Evolutionary conservation across 495 filamentous ascomycete genomes (phyloP).

Genomic region (Trichoderma reesei): DNA sequence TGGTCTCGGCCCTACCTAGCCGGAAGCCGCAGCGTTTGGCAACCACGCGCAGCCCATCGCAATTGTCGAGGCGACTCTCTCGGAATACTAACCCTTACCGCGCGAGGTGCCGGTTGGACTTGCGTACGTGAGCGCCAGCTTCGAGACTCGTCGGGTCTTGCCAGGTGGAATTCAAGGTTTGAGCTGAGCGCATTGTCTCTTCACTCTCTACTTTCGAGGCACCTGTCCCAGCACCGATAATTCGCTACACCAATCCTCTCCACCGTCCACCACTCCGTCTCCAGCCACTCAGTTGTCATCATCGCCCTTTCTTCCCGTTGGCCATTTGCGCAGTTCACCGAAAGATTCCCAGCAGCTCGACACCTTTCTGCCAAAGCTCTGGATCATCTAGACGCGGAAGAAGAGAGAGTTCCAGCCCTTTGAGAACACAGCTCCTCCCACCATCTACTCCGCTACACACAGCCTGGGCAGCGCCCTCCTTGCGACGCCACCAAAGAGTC

Average conservation of each 20-base stretch:
- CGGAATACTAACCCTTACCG: not conserved
- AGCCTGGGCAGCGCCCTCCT: slow-evolving; percentile 3
- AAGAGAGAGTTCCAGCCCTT: slow-evolving; percentile 10
- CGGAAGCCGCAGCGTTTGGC: not conserved
- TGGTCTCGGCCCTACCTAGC: not conserved
- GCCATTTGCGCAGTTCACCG: slow-evolving; percentile 2
- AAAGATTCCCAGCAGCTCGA: slow-evolving; percentile 4
- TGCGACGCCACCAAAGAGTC: slow-evolving; percentile 3
- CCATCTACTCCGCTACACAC: slow-evolving; percentile 6
- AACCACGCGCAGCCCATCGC: not conserved
- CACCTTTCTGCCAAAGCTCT: slow-evolving; percentile 6
- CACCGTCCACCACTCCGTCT: slow-evolving; percentile 10
- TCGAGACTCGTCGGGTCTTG: not conserved
- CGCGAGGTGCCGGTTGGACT: not conserved
- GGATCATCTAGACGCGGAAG: slow-evolving; percentile 9
- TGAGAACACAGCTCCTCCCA: slow-evolving; percentile 8
- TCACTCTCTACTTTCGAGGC: slow-evolving; percentile 11
- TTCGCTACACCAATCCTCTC: slow-evolving; percentile 5
- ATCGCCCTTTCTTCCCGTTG: slow-evolving; percentile 12
- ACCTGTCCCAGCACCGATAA: slow-evolving; percentile 11
- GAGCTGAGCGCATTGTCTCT: slow-evolving; percentile 10
- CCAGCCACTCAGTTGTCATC: slow-evolving; percentile 12
- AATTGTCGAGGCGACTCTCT: not conserved
- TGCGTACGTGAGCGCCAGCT: not conserved
- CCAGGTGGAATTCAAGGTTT: slow-evolving; percentile 6